phyloP scores from a whole-genome alignment of 345 rosid species.

The Pseudoturritis turrita region DNA sequence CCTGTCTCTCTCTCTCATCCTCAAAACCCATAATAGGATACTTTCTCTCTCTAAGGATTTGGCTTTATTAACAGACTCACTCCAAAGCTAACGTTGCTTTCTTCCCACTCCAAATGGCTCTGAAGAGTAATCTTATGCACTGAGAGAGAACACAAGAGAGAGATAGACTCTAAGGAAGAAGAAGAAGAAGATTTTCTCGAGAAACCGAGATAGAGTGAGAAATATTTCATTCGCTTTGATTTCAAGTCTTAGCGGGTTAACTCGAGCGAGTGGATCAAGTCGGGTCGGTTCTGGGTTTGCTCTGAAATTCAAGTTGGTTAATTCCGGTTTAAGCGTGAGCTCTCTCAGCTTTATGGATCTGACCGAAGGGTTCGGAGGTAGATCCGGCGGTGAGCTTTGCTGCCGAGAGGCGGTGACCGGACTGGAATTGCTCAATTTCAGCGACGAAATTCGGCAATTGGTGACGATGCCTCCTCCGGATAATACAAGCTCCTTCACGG shows the following conservation, averaged over 20 bases:
- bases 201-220: not conserved
- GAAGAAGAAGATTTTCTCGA: not conserved
- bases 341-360: conserved; percentile 42
- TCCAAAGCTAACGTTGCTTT: conserved; percentile 32
- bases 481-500: conserved; percentile 52
- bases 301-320: conserved; percentile 11
- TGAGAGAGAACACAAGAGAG: not conserved
- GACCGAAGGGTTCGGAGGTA: conserved; percentile 29
- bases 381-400: conserved; percentile 37
- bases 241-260: conserved; percentile 3
- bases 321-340: conserved; percentile 28
- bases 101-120: conserved; percentile 29
- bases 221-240: not conserved
- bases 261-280: conserved; percentile 4
- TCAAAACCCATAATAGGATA: not conserved
- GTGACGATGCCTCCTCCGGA: conserved; percentile 38
- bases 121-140: not conserved
- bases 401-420: conserved; percentile 25
- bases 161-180: not conserved
- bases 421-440: conserved; percentile 41
- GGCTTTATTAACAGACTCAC: conserved; percentile 32
- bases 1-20: not conserved
- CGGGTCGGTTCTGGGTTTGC: not conserved
- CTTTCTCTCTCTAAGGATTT: not conserved
- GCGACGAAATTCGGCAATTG: conserved; percentile 45